These are phyloP conservation scores for Triticum monococcum DNA, from an alignment of 176 grass and related monocot genomes.

Conservation along the genomic window DNA sequence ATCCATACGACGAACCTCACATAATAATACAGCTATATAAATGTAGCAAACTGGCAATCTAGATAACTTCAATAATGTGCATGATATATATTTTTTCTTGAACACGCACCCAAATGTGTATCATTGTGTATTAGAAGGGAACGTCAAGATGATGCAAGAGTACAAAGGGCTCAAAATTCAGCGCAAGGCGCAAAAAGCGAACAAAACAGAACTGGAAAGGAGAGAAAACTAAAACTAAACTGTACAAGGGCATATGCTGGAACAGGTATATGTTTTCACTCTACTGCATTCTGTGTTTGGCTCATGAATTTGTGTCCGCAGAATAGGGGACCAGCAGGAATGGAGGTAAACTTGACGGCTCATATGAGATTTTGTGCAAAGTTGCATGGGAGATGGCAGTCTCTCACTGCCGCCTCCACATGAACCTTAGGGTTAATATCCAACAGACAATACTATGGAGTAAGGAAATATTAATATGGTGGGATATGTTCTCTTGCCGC, in stretches of 20 bases:
- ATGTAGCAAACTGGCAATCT: neutral
- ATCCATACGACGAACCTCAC: neutral
- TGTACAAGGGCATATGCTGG: neutral
- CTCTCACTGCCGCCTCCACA: neutral
- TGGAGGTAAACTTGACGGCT: neutral
- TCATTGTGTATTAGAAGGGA: too few relatives aligned
- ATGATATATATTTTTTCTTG: neutral
- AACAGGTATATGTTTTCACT: constrained; percentile 3
- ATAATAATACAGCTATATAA: neutral
- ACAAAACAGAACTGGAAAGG: too few relatives aligned
- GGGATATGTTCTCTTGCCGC: neutral
- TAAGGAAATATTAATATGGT: constrained; percentile 6
- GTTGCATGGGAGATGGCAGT: constrained; percentile 12
- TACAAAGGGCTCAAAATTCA: too few relatives aligned
- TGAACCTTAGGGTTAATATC: constrained; percentile 6
- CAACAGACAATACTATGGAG: neutral
- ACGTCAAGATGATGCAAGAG: too few relatives aligned
- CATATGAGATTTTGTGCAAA: neutral
- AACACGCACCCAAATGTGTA: too few relatives aligned
- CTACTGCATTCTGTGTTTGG: neutral
- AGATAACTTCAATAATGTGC: neutral
- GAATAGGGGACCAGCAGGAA: neutral
- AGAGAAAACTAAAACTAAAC: too few relatives aligned
- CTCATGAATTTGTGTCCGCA: neutral
- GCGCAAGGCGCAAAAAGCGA: too few relatives aligned